A percentile compares a stretch with the other conserved stretches of the same genome.
Evolutionary conservation across 1,284 basidiomycete species (phyloP).

Genomic region (Trametes polyzona): DNA sequence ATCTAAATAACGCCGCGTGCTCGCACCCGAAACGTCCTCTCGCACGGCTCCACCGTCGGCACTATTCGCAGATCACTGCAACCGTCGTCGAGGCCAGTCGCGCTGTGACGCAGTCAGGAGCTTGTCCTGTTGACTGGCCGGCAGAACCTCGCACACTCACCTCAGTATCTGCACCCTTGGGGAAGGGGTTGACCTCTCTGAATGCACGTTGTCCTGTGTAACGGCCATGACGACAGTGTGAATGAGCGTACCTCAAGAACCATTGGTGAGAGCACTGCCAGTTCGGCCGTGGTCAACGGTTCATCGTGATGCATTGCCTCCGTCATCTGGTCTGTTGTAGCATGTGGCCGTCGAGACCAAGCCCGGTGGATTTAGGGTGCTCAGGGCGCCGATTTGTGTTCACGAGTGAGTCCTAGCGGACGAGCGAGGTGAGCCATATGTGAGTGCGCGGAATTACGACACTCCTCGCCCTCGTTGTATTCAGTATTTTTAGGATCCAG

Average conservation of each 20-base stretch:
- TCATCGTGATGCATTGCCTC: not conserved
- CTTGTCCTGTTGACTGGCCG: not conserved
- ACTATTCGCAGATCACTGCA: not conserved
- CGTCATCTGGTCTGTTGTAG: not conserved
- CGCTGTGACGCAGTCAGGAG: not conserved
- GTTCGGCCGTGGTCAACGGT: too few relatives aligned
- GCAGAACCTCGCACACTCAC: conserved; percentile 3
- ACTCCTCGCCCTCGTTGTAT: not conserved
- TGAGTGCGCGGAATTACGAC: not conserved
- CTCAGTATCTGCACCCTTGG: not conserved
- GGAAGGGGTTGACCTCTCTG: not conserved
- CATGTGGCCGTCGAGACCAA: not conserved
- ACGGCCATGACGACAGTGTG: too few relatives aligned
- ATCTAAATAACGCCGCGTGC: not conserved
- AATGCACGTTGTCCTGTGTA: too few relatives aligned
- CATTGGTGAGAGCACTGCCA: too few relatives aligned
- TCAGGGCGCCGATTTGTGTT: not conserved
- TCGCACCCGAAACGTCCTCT: conserved; percentile 1
- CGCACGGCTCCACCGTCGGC: not conserved
- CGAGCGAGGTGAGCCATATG: not conserved
- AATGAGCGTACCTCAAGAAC: too few relatives aligned
- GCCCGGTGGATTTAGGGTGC: not conserved
- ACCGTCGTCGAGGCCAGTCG: not conserved
- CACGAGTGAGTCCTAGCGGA: not conserved
- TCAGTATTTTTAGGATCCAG: not conserved